These are phyloP conservation scores for Hypoxylon lienhwacheense DNA, from an alignment of 495 filamentous ascomycete species.

Conservation along the genomic window DNA sequence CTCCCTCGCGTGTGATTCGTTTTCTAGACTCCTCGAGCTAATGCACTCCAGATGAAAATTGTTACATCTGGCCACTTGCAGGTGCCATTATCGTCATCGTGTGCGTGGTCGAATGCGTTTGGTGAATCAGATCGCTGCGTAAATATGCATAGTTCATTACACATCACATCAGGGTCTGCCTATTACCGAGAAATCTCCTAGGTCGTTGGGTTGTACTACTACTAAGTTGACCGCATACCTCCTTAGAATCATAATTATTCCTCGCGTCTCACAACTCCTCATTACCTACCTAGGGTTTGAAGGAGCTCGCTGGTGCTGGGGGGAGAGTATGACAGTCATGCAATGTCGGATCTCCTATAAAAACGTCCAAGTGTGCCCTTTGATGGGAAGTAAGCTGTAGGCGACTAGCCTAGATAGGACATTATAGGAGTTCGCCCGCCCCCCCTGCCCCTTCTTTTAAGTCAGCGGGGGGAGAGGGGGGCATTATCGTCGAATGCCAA, in stretches of 20 bases:
- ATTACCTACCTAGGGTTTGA: too few species aligned
- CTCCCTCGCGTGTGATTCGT: slow-evolving; percentile 24
- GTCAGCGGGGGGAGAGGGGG: slow-evolving; percentile 13
- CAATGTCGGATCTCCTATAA: too few species aligned
- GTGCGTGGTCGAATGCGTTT: slow-evolving; percentile 13
- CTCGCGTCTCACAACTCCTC: too few species aligned
- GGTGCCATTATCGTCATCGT: slow-evolving; percentile 27
- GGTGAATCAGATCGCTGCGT: slow-evolving; percentile 26
- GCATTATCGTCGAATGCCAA: slow-evolving; percentile 6
- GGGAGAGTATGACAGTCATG: too few species aligned
- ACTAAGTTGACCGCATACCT: slow-evolving; percentile 2
- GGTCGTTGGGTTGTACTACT: neutral
- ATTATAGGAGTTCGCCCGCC: slow-evolving; percentile 18
- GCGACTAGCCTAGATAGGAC: slow-evolving; percentile 17
- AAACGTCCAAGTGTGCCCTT: slow-evolving; percentile 1
- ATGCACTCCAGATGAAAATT: slow-evolving; percentile 34
- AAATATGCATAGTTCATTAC: slow-evolving; percentile 10
- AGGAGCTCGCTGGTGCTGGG: too few species aligned
- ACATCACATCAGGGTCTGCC: too few species aligned
- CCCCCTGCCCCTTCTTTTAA: neutral
- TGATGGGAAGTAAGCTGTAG: slow-evolving; percentile 31
- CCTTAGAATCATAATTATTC: too few species aligned
- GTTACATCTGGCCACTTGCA: slow-evolving; percentile 27
- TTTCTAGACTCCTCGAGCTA: slow-evolving; percentile 19
- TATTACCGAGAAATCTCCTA: slow-evolving; percentile 32